Conservation (phyloP, 495 filamentous ascomycete species). For the Talaromyces thailandensis region DNA sequence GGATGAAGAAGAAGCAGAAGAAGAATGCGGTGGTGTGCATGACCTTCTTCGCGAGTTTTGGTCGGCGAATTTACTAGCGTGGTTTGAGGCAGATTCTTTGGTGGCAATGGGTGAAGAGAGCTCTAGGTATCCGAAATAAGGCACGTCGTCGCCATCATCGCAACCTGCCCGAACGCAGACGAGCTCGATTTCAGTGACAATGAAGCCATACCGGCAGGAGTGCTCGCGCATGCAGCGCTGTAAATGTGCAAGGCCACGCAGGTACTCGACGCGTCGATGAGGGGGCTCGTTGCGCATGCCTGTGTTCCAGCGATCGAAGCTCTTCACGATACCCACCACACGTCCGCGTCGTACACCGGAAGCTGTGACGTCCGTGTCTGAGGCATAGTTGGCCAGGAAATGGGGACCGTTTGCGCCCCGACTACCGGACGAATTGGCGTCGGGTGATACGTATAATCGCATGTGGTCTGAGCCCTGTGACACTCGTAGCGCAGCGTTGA, state of each 20-base stretch:
- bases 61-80: neutral
- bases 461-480: constrained; percentile 54
- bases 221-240: constrained; percentile 89
- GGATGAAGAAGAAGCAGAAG: constrained; percentile 10
- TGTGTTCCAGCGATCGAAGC: constrained; percentile 87
- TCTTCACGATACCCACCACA: constrained; percentile 80
- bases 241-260: constrained; percentile 71
- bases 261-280: constrained; percentile 73
- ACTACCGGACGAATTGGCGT: constrained; percentile 41
- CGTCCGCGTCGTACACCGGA: constrained; percentile 65
- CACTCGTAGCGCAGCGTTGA: constrained; percentile 67
- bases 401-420: constrained; percentile 46
- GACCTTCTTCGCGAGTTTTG: neutral
- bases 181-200: constrained; percentile 90
- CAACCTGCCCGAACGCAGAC: constrained; percentile 75
- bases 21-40: constrained; percentile 13
- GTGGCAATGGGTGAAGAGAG: constrained; percentile 53
- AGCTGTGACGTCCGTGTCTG: constrained; percentile 62
- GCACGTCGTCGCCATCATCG: constrained; percentile 54
- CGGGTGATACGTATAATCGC: constrained; percentile 46
- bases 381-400: constrained; percentile 61
- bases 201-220: constrained; percentile 86
- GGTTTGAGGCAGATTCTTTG: constrained; percentile 20
- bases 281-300: constrained; percentile 80
- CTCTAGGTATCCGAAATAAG: constrained; percentile 80